Evolutionary conservation across 495 filamentous ascomycete genomes (phyloP).

Genomic region (Pseudevernia furfuracea): DNA sequence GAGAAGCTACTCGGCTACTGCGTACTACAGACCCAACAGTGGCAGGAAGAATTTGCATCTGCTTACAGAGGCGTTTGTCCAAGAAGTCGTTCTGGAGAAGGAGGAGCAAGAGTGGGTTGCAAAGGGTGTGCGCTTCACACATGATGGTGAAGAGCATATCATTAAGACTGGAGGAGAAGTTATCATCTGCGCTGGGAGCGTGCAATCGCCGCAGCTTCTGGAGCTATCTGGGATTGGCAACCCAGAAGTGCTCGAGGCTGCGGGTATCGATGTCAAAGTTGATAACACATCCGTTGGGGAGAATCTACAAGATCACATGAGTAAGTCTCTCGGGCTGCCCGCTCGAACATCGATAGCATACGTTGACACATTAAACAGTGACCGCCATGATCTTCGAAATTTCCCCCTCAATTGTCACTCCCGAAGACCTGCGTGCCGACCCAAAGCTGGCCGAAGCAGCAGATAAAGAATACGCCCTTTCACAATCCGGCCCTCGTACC

Average conservation of each 20-base stretch:
- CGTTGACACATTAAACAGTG: conserved; percentile 27
- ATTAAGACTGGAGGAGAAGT: conserved; percentile 38
- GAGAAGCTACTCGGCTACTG: conserved; percentile 41
- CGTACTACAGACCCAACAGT: conserved; percentile 37
- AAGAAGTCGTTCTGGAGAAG: conserved; percentile 30
- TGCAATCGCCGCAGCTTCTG: conserved; percentile 47
- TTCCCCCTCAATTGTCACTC: conserved; percentile 32
- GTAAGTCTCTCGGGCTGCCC: conserved; percentile 25
- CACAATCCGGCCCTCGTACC: conserved; percentile 33
- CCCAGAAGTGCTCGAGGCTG: conserved; percentile 32
- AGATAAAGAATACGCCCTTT: conserved; percentile 31
- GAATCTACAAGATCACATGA: conserved; percentile 51
- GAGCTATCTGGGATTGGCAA: conserved; percentile 49
- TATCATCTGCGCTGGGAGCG: conserved; percentile 44
- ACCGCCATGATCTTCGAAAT: conserved; percentile 43
- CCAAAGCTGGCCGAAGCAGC: conserved; percentile 30
- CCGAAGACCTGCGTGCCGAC: conserved; percentile 38
- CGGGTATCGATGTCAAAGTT: conserved; percentile 39
- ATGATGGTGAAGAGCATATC: conserved; percentile 23
- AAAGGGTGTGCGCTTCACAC: conserved; percentile 32
- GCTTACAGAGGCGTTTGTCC: conserved; percentile 41
- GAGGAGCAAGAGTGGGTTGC: conserved; percentile 28
- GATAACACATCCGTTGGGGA: conserved; percentile 45
- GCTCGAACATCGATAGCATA: background rate
- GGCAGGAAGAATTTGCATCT: conserved; percentile 43